phyloP scores from a whole-genome alignment of 2,329 filamentous ascomycete species.

The Pseudocercospora ulei region DNA sequence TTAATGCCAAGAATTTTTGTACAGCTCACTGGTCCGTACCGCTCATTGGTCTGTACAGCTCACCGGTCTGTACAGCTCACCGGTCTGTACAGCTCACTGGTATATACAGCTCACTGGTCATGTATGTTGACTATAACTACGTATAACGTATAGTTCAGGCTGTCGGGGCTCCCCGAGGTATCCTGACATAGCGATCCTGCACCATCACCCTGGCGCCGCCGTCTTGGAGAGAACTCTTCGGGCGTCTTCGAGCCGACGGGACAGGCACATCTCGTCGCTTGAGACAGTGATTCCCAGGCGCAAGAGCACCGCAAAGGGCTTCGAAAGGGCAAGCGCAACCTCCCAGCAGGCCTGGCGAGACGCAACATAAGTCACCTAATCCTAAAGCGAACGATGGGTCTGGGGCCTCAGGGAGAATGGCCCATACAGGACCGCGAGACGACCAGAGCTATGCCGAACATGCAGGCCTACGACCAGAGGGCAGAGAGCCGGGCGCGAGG shows the following conservation, averaged over 20 bases:
- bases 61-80: too few relatives aligned
- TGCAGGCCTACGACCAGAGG: constrained; percentile 34
- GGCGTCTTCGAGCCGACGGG: constrained; percentile 16
- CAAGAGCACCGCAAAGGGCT: constrained; percentile 41
- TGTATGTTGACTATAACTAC: too few relatives aligned
- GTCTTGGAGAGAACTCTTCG: constrained; percentile 26
- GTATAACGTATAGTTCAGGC: too few relatives aligned
- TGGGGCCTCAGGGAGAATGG: constrained; percentile 28
- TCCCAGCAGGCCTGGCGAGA: constrained; percentile 8
- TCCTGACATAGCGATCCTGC: constrained; percentile 5
- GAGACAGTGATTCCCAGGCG: constrained; percentile 40
- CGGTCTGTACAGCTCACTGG: too few relatives aligned
- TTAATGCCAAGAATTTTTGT: too few relatives aligned
- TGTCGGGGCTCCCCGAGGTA: too few relatives aligned
- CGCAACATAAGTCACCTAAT: constrained; percentile 1
- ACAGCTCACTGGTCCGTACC: too few relatives aligned
- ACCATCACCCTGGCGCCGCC: constrained; percentile 26
- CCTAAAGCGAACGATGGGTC: constrained; percentile 30
- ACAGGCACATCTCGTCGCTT: constrained; percentile 7
- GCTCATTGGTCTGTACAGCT: too few relatives aligned
- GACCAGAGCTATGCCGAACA: constrained; percentile 33
- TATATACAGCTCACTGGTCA: too few relatives aligned
- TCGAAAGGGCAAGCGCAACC: constrained; percentile 14
- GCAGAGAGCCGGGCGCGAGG: constrained; percentile 56
- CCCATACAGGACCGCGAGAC: constrained; percentile 25